Evolutionary conservation across 2,329 filamentous ascomycete species (phyloP).

Genomic region (Fusarium sp.): DNA sequence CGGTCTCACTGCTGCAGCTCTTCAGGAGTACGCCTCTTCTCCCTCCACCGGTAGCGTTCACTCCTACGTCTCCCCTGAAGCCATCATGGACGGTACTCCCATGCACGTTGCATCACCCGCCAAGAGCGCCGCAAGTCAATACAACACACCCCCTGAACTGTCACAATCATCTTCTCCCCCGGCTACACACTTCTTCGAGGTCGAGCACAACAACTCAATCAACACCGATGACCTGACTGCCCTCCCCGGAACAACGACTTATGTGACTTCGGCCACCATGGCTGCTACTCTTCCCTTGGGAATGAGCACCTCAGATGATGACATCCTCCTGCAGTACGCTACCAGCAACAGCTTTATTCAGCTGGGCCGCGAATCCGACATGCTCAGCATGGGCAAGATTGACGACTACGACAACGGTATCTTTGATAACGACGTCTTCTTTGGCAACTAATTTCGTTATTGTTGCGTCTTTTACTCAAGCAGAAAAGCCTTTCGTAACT

Average conservation of each 20-base stretch:
- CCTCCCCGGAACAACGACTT: conserved; percentile 47
- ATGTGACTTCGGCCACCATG: conserved; percentile 50
- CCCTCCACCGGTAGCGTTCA: conserved; percentile 54
- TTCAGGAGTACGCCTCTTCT: conserved; percentile 51
- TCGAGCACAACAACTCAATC: conserved; percentile 54
- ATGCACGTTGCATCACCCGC: conserved; percentile 60
- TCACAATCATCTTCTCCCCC: conserved; percentile 70
- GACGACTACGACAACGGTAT: conserved; percentile 65
- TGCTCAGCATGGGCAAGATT: conserved; percentile 65
- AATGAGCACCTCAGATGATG: conserved; percentile 57
- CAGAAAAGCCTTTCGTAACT: conserved; percentile 27
- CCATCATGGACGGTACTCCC: conserved; percentile 53
- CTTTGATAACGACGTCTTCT: conserved; percentile 67
- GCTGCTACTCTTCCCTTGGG: conserved; percentile 49
- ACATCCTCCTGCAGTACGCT: conserved; percentile 57
- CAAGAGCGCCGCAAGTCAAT: conserved; percentile 63
- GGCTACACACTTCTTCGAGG: conserved; percentile 59
- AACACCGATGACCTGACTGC: conserved; percentile 47
- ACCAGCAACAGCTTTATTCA: conserved; percentile 56
- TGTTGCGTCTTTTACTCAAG: conserved; percentile 3
- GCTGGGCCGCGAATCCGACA: conserved; percentile 59
- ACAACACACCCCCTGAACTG: conserved; percentile 68
- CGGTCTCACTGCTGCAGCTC: conserved; percentile 48
- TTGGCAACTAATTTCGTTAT: conserved; percentile 49
- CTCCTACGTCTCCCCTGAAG: conserved; percentile 61